Evolutionary conservation across 1,284 basidiomycete genomes (phyloP), one percentile per base, ranked within the genome.

Genomic region (Sanghuangporus weigelae): DNA sequence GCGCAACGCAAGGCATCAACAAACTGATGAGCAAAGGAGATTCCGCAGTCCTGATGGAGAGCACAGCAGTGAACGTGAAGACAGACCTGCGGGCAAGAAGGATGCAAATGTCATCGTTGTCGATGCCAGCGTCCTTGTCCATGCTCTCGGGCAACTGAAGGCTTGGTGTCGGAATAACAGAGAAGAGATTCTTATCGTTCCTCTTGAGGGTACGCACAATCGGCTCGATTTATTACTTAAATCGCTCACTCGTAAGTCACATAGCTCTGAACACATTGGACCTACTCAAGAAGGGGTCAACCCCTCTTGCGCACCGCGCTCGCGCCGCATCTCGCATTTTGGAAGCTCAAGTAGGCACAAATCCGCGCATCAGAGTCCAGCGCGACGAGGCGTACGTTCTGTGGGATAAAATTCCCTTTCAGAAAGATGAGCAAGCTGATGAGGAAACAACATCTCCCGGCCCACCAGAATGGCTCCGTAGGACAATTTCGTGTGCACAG

Each of bases 191-290:
- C 72, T 96, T 62, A 84, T 97, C 63, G 79, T 97, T 46, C 95
- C 95, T 1, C 82, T 93, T 23, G 95, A 96, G 84, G 91, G 93
- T 94, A 69, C 63, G 84, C 78, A 12, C 48, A 59, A n/a, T 50
- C 49, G 38, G 16, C 26, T n/a, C 53, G 8, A n/a, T 54, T 38
- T 38, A 38, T 10, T 36, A 0, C 23, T 7, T 59, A 35, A 16
- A 6, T 49, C 14, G 36, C 19, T 36, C 40, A 54, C 1, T 55
- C 49, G 36, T 46, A 56, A 44, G 57, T 49, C n/a, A 46, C 38
- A 21, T 71, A 95, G 94, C 90, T 5, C 81, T 96, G 38, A 94
- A 93, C 71, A 96, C 94, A 0, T 84, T 97, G n/a, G 95, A 97
- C 73, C 78, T 96, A 5, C 84, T 96, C 69, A 97, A 97, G 81